phyloP scores from a whole-genome alignment of 345 rosid species.

The Alliaria petiolata region DNA sequence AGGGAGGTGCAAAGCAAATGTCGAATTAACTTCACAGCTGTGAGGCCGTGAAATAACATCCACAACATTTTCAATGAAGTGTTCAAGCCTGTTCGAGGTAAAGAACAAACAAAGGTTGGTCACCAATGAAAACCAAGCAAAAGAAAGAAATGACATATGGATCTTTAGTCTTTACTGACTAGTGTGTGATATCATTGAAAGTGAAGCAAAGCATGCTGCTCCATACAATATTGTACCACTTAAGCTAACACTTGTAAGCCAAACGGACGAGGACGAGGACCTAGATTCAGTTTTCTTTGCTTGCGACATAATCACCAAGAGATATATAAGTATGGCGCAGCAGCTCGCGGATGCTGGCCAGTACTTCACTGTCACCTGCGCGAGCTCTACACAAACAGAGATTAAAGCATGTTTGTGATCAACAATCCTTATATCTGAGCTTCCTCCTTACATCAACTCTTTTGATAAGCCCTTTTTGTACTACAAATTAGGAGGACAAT shows the following conservation, averaged over 20 bases:
- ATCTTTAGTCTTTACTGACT: constrained; percentile 57
- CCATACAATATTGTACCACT: too few relatives aligned
- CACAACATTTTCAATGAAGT: constrained; percentile 51
- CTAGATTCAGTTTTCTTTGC: constrained; percentile 17
- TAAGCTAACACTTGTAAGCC: constrained; percentile 45
- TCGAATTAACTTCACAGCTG: constrained; percentile 59
- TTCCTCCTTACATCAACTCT: too few relatives aligned
- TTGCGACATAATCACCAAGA: constrained; percentile 37
- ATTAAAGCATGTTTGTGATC: not conserved
- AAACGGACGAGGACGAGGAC: constrained; percentile 31
- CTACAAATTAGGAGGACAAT: too few relatives aligned
- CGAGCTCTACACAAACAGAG: constrained; percentile 44
- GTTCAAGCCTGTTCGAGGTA: constrained; percentile 53
- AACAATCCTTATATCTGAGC: too few relatives aligned
- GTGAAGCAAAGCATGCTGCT: constrained; percentile 48
- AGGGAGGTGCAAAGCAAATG: constrained; percentile 67
- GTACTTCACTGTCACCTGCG: constrained; percentile 67
- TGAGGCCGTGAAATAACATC: constrained; percentile 76
- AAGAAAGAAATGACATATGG: not conserved
- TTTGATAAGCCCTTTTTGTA: too few relatives aligned
- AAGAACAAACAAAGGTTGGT: not conserved
- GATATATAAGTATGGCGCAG: constrained; percentile 61
- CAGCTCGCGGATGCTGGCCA: constrained; percentile 72
- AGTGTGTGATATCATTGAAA: constrained; percentile 47
- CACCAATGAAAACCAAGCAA: not conserved